These are phyloP conservation scores for Lactifluus volemus DNA, from an alignment of 768 basidiomycete species.

Conservation along the genomic window DNA sequence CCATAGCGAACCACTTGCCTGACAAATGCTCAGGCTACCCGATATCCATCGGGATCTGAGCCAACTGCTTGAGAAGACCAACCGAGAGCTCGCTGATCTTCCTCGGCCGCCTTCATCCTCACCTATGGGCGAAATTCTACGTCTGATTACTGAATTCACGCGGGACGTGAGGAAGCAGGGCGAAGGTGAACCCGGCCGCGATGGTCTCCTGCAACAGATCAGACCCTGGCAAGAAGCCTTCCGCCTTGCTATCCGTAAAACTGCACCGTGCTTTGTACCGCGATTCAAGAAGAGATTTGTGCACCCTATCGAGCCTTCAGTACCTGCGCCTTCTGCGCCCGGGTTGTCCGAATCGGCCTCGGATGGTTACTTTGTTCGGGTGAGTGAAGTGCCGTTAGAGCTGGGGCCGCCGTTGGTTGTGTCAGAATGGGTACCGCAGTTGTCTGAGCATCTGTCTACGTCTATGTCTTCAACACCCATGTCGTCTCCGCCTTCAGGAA, in stretches of 20 bases:
- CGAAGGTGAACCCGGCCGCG: not conserved
- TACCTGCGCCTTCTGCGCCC: too few relatives aligned
- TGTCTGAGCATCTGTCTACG: too few relatives aligned
- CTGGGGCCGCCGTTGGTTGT: too few relatives aligned
- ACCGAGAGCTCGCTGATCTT: slow-evolving; percentile 26
- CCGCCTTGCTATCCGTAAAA: not conserved
- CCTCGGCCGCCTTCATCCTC: slow-evolving; percentile 49
- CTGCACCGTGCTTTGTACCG: slow-evolving; percentile 9
- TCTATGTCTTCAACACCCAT: too few relatives aligned
- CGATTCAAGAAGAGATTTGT: not conserved
- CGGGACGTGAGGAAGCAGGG: slow-evolving; percentile 18
- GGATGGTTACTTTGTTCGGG: too few relatives aligned
- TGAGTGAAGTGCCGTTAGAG: too few relatives aligned
- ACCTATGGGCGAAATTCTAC: slow-evolving; percentile 47
- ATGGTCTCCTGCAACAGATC: not conserved
- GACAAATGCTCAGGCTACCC: slow-evolving; percentile 40
- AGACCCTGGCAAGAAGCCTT: slow-evolving; percentile 1
- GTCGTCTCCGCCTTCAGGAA: too few relatives aligned
- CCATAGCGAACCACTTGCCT: not conserved
- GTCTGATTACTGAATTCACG: slow-evolving; percentile 39
- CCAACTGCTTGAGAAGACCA: slow-evolving; percentile 33
- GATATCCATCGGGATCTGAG: slow-evolving; percentile 52
- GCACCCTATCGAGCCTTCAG: too few relatives aligned
- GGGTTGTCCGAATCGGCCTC: too few relatives aligned
- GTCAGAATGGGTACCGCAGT: too few relatives aligned